These are phyloP conservation scores for Ascochyta pisi DNA, from an alignment of 2,329 filamentous ascomycete genomes.

Conservation along the genomic window DNA sequence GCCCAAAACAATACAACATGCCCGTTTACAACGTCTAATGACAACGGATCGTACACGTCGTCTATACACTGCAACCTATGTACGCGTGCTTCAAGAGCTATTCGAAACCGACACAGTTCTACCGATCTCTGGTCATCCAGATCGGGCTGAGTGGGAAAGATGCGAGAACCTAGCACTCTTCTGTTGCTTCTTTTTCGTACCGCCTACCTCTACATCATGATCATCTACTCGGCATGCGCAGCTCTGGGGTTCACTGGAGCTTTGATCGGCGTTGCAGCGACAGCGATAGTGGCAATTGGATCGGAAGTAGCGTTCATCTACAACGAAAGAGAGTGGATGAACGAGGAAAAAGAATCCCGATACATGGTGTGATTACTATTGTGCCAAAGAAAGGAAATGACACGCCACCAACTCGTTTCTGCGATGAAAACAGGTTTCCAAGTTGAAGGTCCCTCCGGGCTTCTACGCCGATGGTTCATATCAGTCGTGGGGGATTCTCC, in stretches of 20 bases:
- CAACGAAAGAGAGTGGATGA: neutral
- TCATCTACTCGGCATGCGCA: constrained; percentile 9
- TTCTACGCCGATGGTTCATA: too few species aligned
- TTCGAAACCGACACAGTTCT: too few species aligned
- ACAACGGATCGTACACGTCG: too few species aligned
- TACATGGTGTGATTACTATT: constrained; percentile 2
- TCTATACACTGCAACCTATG: too few species aligned
- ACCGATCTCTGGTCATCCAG: too few species aligned
- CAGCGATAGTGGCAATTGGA: neutral
- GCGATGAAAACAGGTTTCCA: too few species aligned
- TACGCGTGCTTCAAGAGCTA: too few species aligned
- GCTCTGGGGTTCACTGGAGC: constrained; percentile 2
- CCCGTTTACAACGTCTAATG: too few species aligned
- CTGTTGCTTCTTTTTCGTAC: constrained; percentile 10
- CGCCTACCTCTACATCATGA: constrained; percentile 10
- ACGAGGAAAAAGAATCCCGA: constrained; percentile 2
- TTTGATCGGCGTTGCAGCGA: constrained; percentile 4
- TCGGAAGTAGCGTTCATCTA: constrained; percentile 3
- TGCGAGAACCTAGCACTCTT: constrained; percentile 3
- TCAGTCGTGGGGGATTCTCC: too few species aligned
- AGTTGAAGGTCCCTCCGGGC: too few species aligned
- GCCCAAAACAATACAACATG: too few species aligned
- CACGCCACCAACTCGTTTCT: neutral
- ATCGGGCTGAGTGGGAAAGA: neutral
- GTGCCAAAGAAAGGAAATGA: neutral